Conservation (phyloP, 768 basidiomycete genomes). For the Tubosaeta sp. region DNA sequence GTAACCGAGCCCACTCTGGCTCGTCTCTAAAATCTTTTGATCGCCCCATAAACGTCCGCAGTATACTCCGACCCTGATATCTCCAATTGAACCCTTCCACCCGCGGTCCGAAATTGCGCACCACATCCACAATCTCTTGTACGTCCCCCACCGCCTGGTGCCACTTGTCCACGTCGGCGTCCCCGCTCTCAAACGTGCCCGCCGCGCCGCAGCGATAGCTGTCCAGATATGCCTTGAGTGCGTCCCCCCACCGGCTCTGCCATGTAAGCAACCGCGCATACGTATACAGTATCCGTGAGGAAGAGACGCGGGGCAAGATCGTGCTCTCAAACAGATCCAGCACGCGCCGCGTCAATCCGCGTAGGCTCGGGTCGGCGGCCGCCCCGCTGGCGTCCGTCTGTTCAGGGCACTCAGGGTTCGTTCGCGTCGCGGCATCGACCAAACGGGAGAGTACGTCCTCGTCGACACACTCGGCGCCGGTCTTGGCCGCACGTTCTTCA, state of each 20-base stretch:
- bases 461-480: constrained; percentile 63
- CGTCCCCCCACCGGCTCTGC: constrained; percentile 69
- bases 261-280: constrained; percentile 79
- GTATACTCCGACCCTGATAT: constrained; percentile 79
- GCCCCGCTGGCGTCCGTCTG: constrained; percentile 1
- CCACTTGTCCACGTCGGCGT: constrained; percentile 67
- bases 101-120: constrained; percentile 79
- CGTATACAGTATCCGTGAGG: constrained; percentile 74
- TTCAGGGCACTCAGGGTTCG: constrained; percentile 28
- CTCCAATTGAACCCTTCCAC: constrained; percentile 67
- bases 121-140: constrained; percentile 76
- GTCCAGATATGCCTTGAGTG: constrained; percentile 78
- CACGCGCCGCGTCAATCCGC: constrained; percentile 64
- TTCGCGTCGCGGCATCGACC: constrained; percentile 79
- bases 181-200: constrained; percentile 57
- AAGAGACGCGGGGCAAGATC: constrained; percentile 78
- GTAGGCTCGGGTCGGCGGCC: constrained; percentile 50
- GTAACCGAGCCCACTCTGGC: constrained; percentile 72
- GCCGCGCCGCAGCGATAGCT: constrained; percentile 75
- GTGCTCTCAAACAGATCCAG: constrained; percentile 68
- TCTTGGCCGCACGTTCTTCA: constrained; percentile 44
- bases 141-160: constrained; percentile 74
- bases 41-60: constrained; percentile 85
- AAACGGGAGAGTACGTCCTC: constrained; percentile 85
- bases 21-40: constrained; percentile 89